Evolutionary conservation across 108 stramenopile species (phyloP).

Genomic region (Cylindrotheca closterium): DNA sequence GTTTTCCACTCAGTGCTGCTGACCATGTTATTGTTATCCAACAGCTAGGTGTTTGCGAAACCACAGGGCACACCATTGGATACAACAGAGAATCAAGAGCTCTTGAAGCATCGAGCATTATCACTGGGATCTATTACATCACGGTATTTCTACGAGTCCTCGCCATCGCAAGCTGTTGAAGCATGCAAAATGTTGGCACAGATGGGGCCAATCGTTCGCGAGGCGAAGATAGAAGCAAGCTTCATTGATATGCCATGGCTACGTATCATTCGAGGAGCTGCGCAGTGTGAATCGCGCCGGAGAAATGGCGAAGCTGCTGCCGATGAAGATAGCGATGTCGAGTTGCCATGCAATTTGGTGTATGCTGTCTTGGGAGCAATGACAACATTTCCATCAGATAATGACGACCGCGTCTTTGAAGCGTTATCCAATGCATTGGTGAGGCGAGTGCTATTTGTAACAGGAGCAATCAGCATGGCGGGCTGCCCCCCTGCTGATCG

Average conservation of each 20-base stretch:
- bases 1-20: neutral
- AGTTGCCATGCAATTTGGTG: conserved; percentile 66
- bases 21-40: neutral
- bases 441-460: conserved; percentile 77
- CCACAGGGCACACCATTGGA: conserved; percentile 26
- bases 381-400: conserved; percentile 78
- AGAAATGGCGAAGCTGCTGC: conserved; percentile 40
- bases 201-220: conserved; percentile 58
- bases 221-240: conserved; percentile 42
- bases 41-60: neutral
- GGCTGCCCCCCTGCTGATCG: conserved; percentile 80
- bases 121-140: conserved; percentile 78
- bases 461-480: conserved; percentile 84
- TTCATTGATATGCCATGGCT: conserved; percentile 70
- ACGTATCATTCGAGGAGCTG: conserved; percentile 76
- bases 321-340: conserved; percentile 26
- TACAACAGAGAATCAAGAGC: conserved; percentile 28
- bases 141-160: conserved; percentile 71
- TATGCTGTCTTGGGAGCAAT: conserved; percentile 80
- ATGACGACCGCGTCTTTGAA: conserved; percentile 83
- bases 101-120: conserved; percentile 65
- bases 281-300: conserved; percentile 66
- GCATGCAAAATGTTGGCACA: conserved; percentile 59
- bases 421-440: conserved; percentile 83
- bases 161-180: conserved; percentile 54